These are phyloP conservation scores for Clitoria ternatea DNA, from an alignment of 306 rosid genomes.

Conservation along the genomic window DNA sequence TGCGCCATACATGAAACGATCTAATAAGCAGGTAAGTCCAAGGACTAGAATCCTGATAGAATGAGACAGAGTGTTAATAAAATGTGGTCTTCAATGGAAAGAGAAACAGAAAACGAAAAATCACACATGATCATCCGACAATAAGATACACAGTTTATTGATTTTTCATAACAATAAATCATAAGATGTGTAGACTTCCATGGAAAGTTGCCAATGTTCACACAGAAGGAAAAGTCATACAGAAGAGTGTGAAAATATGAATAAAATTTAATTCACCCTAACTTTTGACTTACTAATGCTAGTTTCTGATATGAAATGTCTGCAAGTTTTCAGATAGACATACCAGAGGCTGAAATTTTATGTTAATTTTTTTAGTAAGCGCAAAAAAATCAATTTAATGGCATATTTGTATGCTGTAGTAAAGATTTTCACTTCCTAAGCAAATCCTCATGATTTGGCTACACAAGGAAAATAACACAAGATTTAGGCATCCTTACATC, in stretches of 20 bases:
- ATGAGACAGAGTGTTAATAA: constrained; percentile 4
- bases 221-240: neutral
- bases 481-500: neutral
- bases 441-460: constrained; percentile 1
- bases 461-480: neutral
- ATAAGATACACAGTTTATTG: too few species aligned
- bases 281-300: constrained; percentile 5
- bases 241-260: neutral
- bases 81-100: neutral
- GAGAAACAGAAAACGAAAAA: neutral
- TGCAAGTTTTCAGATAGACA: neutral
- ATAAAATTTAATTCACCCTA: neutral
- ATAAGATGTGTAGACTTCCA: constrained; percentile 1
- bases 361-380: neutral
- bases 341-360: neutral
- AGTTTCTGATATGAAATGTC: neutral
- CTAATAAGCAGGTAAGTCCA: constrained; percentile 64
- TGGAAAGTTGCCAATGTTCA: neutral
- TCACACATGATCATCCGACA: neutral
- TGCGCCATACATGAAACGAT: constrained; percentile 70
- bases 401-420: neutral
- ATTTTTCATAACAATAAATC: neutral
- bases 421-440: neutral
- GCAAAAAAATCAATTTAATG: neutral
- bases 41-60: constrained; percentile 69